Base-by-base conservation (phyloP, 495 filamentous ascomycete species). In the Chaetomium cochliodes region DNA sequence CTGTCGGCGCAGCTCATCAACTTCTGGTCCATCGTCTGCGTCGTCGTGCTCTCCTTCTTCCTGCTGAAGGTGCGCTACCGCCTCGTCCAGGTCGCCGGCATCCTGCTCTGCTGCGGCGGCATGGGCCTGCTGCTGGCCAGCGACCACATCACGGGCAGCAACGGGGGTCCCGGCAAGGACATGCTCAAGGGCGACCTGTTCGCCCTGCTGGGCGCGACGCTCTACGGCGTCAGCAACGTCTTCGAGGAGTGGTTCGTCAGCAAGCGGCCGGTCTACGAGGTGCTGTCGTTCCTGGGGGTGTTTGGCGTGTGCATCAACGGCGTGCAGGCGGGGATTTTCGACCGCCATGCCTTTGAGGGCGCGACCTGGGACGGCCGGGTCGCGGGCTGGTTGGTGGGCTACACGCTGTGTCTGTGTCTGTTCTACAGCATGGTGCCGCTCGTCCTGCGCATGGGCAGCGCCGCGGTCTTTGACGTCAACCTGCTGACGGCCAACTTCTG, bases 21-120 rank as follows among this genome's bases (percentile, higher is more conserved):
- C 82, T 98, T 98, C 84, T 98, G 94, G 93, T 89, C 93, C 68
- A 98, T 98, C 65, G 91, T 93, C 22, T 87, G 94, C 62, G 94
- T 98, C 30, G 92, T 98, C 28, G 73, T 88, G 65, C 76, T 97
- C 69, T 97, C 93, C 11, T 90, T 93, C 77, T 53, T 87, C 51
- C 81, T 97, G 72, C 84, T 98, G 26, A 80, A 80, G 42, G 94
- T 98, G 26, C 91, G 94, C 60, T 98, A 98, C 80, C 90, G 92
- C 75, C 76, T 82, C 69, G 82, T 89, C 26, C 96, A 98, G 77
- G 85, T 96, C 61, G 60, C 83, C 26, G 94, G 94, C 42, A 97
- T 98, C 73, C 68, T 96, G 41, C 81, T 96, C 78, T 96, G 92
- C 79, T 90, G 91, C 77, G 92, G 90, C 61, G 94, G 94, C 58